Evolutionary conservation across 768 basidiomycete genomes (phyloP).

Genomic region (Strobilomyces confusus): DNA sequence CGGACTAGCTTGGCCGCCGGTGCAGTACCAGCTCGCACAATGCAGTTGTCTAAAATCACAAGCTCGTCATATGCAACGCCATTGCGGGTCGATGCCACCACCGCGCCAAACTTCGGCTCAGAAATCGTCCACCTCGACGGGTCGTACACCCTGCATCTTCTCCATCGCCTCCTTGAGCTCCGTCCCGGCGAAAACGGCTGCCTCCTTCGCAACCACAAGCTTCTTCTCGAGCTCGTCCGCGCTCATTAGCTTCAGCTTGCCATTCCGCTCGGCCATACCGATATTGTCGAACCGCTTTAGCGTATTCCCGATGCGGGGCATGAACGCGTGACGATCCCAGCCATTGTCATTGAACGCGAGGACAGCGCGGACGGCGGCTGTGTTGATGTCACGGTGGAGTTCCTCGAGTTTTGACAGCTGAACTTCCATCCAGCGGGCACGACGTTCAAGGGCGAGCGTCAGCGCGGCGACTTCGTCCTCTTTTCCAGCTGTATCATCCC

Average conservation of each 20-base stretch:
- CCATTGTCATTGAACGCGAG: constrained; percentile 82
- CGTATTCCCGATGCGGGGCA: constrained; percentile 69
- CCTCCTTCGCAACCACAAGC: constrained; percentile 64
- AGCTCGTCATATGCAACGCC: neutral
- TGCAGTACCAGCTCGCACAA: too few relatives aligned
- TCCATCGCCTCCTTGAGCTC: constrained; percentile 76
- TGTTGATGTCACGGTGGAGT: constrained; percentile 86
- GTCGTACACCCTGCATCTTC: constrained; percentile 53
- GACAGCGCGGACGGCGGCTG: constrained; percentile 77
- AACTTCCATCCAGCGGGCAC: constrained; percentile 93
- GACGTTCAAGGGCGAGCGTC: constrained; percentile 78
- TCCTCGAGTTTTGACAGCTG: constrained; percentile 87
- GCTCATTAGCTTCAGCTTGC: constrained; percentile 47
- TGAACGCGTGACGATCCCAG: constrained; percentile 67
- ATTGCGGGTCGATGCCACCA: neutral
- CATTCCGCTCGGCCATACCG: constrained; percentile 48
- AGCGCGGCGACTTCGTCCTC: constrained; percentile 85
- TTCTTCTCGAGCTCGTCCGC: constrained; percentile 74
- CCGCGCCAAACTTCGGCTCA: constrained; percentile 16
- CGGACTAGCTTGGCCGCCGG: too few relatives aligned
- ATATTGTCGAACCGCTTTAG: constrained; percentile 66
- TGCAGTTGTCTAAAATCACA: neutral
- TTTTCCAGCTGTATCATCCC: constrained; percentile 58
- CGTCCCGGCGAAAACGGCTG: constrained; percentile 65
- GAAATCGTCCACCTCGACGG: constrained; percentile 38